A percentile compares a stretch with the other conserved stretches of the same genome.
Conservation (phyloP, 2,329 filamentous ascomycete species). For the Trichophyton simii region DNA sequence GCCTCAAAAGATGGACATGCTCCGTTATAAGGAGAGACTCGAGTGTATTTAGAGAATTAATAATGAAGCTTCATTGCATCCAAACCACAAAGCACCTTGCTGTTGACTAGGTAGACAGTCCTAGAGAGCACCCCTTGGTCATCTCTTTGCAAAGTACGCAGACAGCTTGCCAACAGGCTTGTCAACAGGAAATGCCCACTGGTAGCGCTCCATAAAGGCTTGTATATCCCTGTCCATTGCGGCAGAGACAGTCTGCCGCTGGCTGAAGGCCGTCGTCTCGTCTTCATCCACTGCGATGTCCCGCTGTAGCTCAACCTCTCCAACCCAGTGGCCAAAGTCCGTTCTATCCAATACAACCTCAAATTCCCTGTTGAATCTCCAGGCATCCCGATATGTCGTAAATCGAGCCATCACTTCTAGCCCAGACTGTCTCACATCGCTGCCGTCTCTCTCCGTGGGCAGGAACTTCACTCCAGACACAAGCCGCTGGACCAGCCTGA, state of each 20-base stretch:
- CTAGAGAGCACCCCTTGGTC: not conserved
- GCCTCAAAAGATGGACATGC: too few relatives aligned
- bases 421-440: constrained; percentile 4
- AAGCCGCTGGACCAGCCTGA: constrained; percentile 6
- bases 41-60: too few relatives aligned
- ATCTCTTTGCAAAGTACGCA: constrained; percentile 18
- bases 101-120: too few relatives aligned
- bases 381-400: constrained; percentile 18
- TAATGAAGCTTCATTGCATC: too few relatives aligned
- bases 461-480: not conserved
- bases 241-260: constrained; percentile 4
- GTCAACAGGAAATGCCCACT: constrained; percentile 16
- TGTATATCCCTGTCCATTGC: constrained; percentile 16
- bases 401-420: constrained; percentile 19
- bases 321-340: constrained; percentile 23
- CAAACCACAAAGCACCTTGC: too few relatives aligned
- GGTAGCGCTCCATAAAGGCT: constrained; percentile 17
- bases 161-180: constrained; percentile 20
- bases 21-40: too few relatives aligned
- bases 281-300: constrained; percentile 8
- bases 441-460: constrained; percentile 6
- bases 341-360: constrained; percentile 20
- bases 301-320: constrained; percentile 23
- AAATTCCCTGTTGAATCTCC: constrained; percentile 20
- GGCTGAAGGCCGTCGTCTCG: constrained; percentile 1